Base-by-base conservation (phyloP, 208 protist species). In the Balamuthia mandrillaris region DNA sequence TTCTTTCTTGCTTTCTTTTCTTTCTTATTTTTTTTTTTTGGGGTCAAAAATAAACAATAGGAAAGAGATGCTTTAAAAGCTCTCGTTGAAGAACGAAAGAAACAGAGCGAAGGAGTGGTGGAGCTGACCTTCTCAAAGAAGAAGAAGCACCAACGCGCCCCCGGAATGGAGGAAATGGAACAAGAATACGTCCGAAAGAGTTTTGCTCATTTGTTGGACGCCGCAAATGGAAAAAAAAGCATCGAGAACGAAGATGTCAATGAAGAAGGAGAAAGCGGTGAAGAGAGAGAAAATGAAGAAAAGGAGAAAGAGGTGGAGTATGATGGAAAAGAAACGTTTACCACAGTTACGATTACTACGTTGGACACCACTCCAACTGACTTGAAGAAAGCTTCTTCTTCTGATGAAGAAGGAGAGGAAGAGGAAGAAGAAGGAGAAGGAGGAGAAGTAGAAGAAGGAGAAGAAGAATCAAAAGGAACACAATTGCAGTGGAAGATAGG, bases 301-400 rank as follows among this genome's bases (percentile, higher is more conserved):
- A 29, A 77, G 29, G 41, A 49, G 66, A 54, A 33, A 5, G 66
- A 39, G 66, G 35, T 77, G n/a, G 54, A 77, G 66, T 77, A 77
- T 31, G 66, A 77, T 39, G 66, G 66, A 21, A 45, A 56, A 31
- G 66, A 77, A 1, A 77, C 66, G 9, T 21, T 39, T 31, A 77
- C 66, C 16, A 24, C 54, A 21, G 66, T 77, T 12, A 77, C 66
- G 18, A 45, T 77, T 24, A 77, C 37, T 5, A 56, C 66, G 66
- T 45, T 77, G n/a, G n/a, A n/a, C n/a, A n/a, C n/a, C n/a, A n/a
- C n/a, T 31, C 7, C 66, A 4, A 21, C 54, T 18, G 47, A 70
- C 61, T 39, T 5, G 29, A 45, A 75, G 1, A 45, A 77, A 4
- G 42, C 29, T 29, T 3, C 42, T 14, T 77, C 24, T 42, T 70